phyloP scores from a whole-genome alignment of 805 yeast genomes.

The Sungouiozyma ichnusensis region DNA sequence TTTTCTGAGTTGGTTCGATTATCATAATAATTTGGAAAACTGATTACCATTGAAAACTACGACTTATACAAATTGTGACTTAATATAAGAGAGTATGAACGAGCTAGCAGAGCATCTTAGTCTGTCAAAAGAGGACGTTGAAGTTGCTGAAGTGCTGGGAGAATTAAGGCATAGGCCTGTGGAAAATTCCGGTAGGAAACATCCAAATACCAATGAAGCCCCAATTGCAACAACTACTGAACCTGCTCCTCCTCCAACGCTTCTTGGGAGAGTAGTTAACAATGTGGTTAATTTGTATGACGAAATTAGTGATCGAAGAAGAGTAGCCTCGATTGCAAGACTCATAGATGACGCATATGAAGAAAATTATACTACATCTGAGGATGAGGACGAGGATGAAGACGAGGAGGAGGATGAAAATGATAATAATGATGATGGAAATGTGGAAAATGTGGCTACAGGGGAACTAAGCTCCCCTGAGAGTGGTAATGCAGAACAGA shows the following conservation, averaged over 20 bases:
- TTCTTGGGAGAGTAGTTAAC: constrained; percentile 27
- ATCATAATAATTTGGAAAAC: no score
- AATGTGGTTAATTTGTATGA: constrained; percentile 41
- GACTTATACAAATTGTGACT: no score
- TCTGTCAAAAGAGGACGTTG: constrained; percentile 20
- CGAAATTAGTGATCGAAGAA: constrained; percentile 29
- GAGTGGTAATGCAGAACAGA: neutral
- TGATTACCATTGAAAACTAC: no score
- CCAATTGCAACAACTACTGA: neutral
- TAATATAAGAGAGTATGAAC: constrained; percentile 1
- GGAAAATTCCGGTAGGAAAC: neutral
- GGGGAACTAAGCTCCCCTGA: constrained; percentile 1
- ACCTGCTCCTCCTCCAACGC: constrained; percentile 1
- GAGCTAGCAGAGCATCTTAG: constrained; percentile 5
- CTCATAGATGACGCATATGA: constrained; percentile 37
- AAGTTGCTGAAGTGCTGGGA: constrained; percentile 21
- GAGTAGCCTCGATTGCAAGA: constrained; percentile 27
- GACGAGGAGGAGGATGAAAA: constrained; percentile 5
- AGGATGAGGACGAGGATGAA: constrained; percentile 15
- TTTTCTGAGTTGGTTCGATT: no score
- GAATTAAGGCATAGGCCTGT: constrained; percentile 13
- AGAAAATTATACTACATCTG: constrained; percentile 14
- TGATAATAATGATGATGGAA: constrained; percentile 10
- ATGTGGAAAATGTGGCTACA: constrained; percentile 8
- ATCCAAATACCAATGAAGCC: neutral